phyloP scores from a whole-genome alignment of 345 rosid species.

The Melastoma malabathricum region DNA sequence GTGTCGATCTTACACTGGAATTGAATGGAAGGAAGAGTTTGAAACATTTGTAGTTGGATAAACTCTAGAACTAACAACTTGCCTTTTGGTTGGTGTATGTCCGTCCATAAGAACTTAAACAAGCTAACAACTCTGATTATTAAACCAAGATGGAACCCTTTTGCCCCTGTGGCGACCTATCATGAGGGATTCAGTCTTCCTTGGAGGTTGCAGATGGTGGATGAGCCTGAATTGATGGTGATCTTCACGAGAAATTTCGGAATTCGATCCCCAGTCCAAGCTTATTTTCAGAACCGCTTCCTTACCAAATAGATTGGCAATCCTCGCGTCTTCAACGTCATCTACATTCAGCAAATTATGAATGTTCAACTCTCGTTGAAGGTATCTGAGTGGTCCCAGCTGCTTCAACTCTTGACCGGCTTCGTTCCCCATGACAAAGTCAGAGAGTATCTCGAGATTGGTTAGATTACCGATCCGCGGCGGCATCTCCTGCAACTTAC shows the following conservation, averaged over 20 bases:
- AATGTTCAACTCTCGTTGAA: constrained; percentile 2
- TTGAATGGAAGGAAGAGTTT: too few species aligned
- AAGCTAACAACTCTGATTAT: neutral
- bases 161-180: neutral
- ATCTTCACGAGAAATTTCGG: neutral
- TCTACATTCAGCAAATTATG: constrained; percentile 2
- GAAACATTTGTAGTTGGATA: too few species aligned
- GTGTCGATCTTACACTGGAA: too few species aligned
- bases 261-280: neutral
- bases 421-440: neutral
- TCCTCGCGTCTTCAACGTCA: constrained; percentile 2
- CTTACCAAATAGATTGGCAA: constrained; percentile 1
- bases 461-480: neutral
- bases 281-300: neutral
- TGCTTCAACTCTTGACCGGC: neutral
- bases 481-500: neutral
- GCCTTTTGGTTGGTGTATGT: too few species aligned
- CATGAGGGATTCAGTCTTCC: neutral
- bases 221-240: neutral
- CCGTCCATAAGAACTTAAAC: too few species aligned
- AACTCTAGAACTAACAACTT: too few species aligned
- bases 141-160: neutral
- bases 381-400: neutral
- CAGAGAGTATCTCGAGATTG: neutral
- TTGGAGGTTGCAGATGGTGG: neutral